These are phyloP conservation scores for Talaromyces sp. DNA, from an alignment of 2,329 filamentous ascomycete species.

Conservation along the genomic window DNA sequence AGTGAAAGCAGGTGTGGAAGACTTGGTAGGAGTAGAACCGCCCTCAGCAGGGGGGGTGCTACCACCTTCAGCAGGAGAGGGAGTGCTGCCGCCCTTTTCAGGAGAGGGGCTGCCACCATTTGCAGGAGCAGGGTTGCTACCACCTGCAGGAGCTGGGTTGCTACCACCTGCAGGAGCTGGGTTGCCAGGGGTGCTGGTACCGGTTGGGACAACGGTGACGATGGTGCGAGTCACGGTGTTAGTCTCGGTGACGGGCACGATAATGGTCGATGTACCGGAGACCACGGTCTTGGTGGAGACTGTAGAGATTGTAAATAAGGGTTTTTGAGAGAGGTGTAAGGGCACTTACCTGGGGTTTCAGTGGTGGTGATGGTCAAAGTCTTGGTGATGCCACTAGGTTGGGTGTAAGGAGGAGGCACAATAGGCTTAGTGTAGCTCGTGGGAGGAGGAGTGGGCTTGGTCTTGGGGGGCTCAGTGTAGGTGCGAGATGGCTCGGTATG, in stretches of 20 bases:
- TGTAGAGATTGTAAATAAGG: not conserved
- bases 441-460: slow-evolving; percentile 15
- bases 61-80: not conserved
- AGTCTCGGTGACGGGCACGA: slow-evolving; percentile 18
- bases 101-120: not conserved
- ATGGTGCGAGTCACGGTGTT: slow-evolving; percentile 15
- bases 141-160: not conserved
- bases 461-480: not conserved
- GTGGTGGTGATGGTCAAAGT: slow-evolving; percentile 35
- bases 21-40: not conserved
- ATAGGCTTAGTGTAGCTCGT: slow-evolving; percentile 20
- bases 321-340: not conserved
- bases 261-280: slow-evolving; percentile 18
- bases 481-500: not conserved
- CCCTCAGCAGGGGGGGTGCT: not conserved
- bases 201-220: slow-evolving; percentile 18
- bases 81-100: not conserved
- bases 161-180: not conserved
- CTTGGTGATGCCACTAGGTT: slow-evolving; percentile 13
- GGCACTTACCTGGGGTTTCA: slow-evolving; percentile 30
- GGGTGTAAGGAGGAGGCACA: slow-evolving; percentile 24
- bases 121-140: not conserved
- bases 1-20: slow-evolving; percentile 25
- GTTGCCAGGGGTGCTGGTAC: not conserved
- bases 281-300: slow-evolving; percentile 14